phyloP scores from a whole-genome alignment of 306 rosid species.

The Sicyos edulis region DNA sequence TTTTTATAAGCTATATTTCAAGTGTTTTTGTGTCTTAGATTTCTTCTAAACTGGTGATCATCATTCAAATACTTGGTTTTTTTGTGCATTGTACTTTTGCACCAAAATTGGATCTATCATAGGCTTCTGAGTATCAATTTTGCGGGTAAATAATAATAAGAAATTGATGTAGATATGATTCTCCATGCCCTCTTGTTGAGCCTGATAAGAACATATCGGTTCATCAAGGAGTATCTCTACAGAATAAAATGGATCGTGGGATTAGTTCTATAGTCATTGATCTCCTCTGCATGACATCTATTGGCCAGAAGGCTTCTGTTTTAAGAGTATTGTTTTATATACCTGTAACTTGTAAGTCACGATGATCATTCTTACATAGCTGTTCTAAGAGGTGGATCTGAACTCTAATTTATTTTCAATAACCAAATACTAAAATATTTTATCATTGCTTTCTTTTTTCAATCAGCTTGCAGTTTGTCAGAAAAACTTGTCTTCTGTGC shows the following conservation, averaged over 20 bases:
- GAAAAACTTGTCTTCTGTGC: slow-evolving; percentile 57
- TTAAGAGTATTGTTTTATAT: not conserved
- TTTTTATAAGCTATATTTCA: slow-evolving; percentile 15
- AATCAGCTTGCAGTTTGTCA: slow-evolving; percentile 80
- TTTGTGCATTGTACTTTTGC: not conserved
- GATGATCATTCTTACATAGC: slow-evolving; percentile 6
- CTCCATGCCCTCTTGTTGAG: slow-evolving; percentile 7
- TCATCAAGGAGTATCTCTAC: not conserved
- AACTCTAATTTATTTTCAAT: not conserved
- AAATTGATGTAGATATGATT: not conserved
- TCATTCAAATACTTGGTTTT: not conserved
- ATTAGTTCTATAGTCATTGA: not conserved
- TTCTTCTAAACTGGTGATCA: not conserved
- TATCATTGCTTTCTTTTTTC: slow-evolving; percentile 28
- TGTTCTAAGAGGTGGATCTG: slow-evolving; percentile 7
- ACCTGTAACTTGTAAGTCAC: not conserved
- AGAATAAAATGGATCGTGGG: slow-evolving; percentile 1
- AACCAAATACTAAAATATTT: not conserved
- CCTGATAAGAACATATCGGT: not conserved
- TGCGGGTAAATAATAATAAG: not conserved
- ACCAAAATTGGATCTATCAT: slow-evolving; percentile 1
- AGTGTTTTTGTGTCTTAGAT: slow-evolving; percentile 1
- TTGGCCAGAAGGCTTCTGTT: not conserved
- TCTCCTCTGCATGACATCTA: not conserved
- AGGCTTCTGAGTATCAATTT: slow-evolving; percentile 7